Conservation (phyloP, 768 basidiomycete species). For the Suillus bovinus region DNA sequence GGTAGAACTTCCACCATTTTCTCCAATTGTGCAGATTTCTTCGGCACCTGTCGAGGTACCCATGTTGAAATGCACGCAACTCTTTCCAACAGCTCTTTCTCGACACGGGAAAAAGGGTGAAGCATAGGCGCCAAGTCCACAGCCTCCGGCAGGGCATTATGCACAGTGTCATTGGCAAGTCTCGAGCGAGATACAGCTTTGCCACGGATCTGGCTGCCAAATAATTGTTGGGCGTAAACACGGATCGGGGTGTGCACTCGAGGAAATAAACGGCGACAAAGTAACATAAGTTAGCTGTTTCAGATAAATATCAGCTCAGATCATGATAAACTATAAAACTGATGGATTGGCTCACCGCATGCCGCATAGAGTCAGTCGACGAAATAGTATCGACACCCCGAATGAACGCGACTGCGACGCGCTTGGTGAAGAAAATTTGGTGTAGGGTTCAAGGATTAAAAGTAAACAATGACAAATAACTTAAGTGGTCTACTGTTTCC, state of each 20-base stretch:
- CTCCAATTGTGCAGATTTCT: constrained; percentile 13
- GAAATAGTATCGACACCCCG: constrained; percentile 30
- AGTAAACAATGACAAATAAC: constrained; percentile 29
- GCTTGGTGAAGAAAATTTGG: constrained; percentile 29
- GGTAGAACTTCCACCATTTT: constrained; percentile 20
- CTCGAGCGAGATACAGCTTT: constrained; percentile 10
- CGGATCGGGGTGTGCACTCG: constrained; percentile 44
- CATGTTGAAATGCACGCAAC: constrained; percentile 29
- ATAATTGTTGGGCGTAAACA: constrained; percentile 22
- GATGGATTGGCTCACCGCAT: constrained; percentile 49
- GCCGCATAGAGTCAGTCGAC: constrained; percentile 40
- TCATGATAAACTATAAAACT: background rate
- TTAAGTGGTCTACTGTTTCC: background rate
- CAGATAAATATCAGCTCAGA: constrained; percentile 10
- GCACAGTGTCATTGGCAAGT: constrained; percentile 17
- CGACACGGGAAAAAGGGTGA: constrained; percentile 11
- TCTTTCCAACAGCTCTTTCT: constrained; percentile 24
- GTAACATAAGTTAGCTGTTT: constrained; percentile 74
- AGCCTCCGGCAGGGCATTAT: constrained; percentile 16
- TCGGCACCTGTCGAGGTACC: constrained; percentile 24
- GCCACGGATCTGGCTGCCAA: constrained; percentile 21
- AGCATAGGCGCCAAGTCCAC: constrained; percentile 5
- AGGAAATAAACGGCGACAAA: constrained; percentile 62
- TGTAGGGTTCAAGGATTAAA: constrained; percentile 3
- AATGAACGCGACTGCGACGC: constrained; percentile 29